Base-by-base conservation (phyloP, 1,284 basidiomycete genomes). In the Coniferiporia weirii region DNA sequence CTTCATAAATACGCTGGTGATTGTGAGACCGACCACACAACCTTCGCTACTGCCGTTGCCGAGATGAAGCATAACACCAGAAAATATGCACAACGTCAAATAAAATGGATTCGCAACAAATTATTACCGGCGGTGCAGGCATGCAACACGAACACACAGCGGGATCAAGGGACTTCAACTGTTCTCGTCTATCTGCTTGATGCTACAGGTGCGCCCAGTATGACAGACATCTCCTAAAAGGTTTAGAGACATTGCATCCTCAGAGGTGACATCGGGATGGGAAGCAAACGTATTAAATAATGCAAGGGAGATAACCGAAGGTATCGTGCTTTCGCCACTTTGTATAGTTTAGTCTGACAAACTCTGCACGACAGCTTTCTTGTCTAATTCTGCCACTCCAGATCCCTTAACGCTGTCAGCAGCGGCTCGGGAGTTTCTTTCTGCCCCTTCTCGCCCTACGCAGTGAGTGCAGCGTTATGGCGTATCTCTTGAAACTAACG, bases 21-120 rank as follows among this genome's bases (percentile, higher is more conserved):
- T 50, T 34, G 22, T 1, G 47, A 52, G 17, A 10, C 4, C 27
- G 34, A 54, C 20, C 38, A 43, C 9, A n/a, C 63, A 56, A 66
- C 73, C 5, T 92, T 90, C 65, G 61, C 71, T 7, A 71, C 74
- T 17, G 91, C 91, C 0, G 75, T 93, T 1, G 84, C 89, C 44
- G 79, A 79, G 19, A 98, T 94, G 83, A 97, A 98, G 71, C 71
- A 82, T 0, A 87, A 89, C 0, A 99, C 96, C 1, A 77, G 91
- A 17, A 90, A 94, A 71, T 99, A 99, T 68, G 93, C 97, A 0
- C 93, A 91, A 69, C 80, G 87, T 17, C 97, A 99, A 70, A 78
- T 95, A 43, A 87, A 88, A 52, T 99, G 97, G 97, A 87, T 99
- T 54, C 81, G 84, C 44, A 95, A 94, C 69, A 95, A 97, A 72